Evolutionary conservation across 768 basidiomycete genomes (phyloP).

Genomic region (Panus rudis): DNA sequence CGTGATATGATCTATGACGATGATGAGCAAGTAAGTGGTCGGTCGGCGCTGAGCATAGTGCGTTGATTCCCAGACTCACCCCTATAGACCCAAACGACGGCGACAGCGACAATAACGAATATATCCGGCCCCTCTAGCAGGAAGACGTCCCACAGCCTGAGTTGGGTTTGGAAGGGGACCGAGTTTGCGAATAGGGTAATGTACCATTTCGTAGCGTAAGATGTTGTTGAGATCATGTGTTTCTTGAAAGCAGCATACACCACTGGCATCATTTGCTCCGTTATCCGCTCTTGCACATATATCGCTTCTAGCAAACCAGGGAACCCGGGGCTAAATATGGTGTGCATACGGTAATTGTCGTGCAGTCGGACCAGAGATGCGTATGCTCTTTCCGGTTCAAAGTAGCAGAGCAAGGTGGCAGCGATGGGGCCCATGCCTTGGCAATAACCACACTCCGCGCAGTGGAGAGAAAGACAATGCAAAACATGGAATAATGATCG

Average conservation of each 20-base stretch:
- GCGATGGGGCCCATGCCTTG: constrained; percentile 99
- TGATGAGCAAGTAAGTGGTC: not conserved
- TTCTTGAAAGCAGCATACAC: constrained; percentile 82
- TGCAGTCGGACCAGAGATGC: constrained; percentile 83
- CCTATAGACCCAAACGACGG: constrained; percentile 87
- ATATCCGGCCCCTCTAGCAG: constrained; percentile 86
- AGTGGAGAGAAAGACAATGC: constrained; percentile 85
- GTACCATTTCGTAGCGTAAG: constrained; percentile 99
- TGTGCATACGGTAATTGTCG: constrained; percentile 80
- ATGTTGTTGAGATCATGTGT: constrained; percentile 87
- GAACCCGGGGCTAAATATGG: constrained; percentile 89
- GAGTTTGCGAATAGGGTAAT: constrained; percentile 96
- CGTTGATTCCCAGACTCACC: constrained; percentile 44
- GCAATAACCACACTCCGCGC: constrained; percentile 85
- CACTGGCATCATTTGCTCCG: constrained; percentile 81
- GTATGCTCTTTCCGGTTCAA: constrained; percentile 85
- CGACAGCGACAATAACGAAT: constrained; percentile 77
- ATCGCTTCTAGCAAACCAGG: constrained; percentile 95
- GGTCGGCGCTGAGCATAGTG: not conserved
- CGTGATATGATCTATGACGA: constrained; percentile 68
- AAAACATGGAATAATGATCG: constrained; percentile 92
- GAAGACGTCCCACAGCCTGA: constrained; percentile 93
- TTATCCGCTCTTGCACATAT: constrained; percentile 89
- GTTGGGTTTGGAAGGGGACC: constrained; percentile 90
- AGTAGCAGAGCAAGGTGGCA: constrained; percentile 89